Conservation (phyloP, 139 green algal genomes). For the Eudorina sp. region DNA sequence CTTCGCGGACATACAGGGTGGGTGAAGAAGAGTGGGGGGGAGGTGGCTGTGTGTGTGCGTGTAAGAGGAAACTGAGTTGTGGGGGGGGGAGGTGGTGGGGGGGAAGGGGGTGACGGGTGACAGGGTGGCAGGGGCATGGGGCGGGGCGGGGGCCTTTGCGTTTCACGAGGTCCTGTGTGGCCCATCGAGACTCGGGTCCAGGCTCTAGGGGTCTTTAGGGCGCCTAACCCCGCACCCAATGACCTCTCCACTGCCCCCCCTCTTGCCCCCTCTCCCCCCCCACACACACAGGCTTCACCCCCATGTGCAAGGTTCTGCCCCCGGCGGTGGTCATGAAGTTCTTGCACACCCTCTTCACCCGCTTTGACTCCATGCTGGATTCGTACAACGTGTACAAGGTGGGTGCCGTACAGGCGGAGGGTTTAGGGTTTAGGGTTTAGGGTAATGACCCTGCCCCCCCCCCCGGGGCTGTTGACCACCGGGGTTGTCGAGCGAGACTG, state of each 20-base stretch:
- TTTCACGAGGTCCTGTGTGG: too few species aligned
- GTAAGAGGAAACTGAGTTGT: too few species aligned
- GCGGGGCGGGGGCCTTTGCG: too few species aligned
- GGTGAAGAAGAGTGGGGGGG: too few species aligned
- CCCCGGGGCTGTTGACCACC: too few species aligned
- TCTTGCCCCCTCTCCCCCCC: neutral
- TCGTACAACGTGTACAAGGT: constrained; percentile 35
- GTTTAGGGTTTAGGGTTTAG: neutral
- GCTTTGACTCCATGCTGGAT: constrained; percentile 27
- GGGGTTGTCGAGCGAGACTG: too few species aligned
- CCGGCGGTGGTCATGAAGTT: constrained; percentile 56
- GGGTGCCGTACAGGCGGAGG: too few species aligned
- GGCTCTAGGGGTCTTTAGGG: neutral
- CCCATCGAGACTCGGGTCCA: neutral
- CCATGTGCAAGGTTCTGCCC: constrained; percentile 49
- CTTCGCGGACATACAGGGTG: constrained; percentile 39
- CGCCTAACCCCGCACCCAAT: neutral
- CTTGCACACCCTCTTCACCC: constrained; percentile 56
- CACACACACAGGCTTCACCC: constrained; percentile 49
- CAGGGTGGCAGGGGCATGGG: too few species aligned
- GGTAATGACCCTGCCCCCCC: neutral
- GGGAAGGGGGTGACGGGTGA: too few species aligned
- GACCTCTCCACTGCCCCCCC: too few species aligned
- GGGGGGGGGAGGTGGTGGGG: too few species aligned
- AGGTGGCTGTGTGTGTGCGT: too few species aligned